Conservation (phyloP, 164 flowering plant genomes). For the Stephania cephalantha region DNA sequence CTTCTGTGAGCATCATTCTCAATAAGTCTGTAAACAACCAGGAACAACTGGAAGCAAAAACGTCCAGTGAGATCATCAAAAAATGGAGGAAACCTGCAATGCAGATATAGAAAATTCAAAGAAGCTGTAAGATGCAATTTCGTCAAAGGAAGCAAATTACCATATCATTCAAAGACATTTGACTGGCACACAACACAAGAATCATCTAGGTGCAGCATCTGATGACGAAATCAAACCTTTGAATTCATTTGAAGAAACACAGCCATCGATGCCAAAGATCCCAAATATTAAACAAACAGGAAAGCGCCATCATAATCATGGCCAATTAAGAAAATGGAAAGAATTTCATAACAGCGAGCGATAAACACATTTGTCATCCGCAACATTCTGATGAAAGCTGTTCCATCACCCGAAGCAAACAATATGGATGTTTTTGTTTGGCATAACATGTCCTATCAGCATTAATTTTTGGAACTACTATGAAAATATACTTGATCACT, state of each 20-base stretch:
- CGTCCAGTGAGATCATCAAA: constrained; percentile 96
- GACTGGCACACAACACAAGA: not conserved
- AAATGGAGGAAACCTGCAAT: constrained; percentile 74
- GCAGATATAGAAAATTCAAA: not conserved
- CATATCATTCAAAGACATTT: not conserved
- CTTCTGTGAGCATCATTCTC: constrained; percentile 87
- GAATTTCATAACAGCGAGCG: too few relatives aligned
- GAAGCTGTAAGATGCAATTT: not conserved
- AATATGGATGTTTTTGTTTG: too few relatives aligned
- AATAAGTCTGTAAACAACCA: constrained; percentile 79
- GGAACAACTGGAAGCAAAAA: constrained; percentile 93
- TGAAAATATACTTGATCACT: too few relatives aligned
- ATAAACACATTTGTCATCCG: too few relatives aligned
- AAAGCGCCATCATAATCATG: not conserved
- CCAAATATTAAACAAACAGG: not conserved
- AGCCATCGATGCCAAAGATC: not conserved
- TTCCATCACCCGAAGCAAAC: too few relatives aligned
- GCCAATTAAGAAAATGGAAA: too few relatives aligned
- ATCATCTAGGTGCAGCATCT: too few relatives aligned
- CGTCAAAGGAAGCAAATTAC: not conserved
- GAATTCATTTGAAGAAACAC: too few relatives aligned
- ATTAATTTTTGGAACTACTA: too few relatives aligned
- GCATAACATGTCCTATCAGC: too few relatives aligned
- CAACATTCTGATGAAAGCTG: too few relatives aligned
- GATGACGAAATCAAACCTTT: not conserved